phyloP scores from a whole-genome alignment of 1,284 basidiomycete species.

The Pseudozyma hubeiensis region DNA sequence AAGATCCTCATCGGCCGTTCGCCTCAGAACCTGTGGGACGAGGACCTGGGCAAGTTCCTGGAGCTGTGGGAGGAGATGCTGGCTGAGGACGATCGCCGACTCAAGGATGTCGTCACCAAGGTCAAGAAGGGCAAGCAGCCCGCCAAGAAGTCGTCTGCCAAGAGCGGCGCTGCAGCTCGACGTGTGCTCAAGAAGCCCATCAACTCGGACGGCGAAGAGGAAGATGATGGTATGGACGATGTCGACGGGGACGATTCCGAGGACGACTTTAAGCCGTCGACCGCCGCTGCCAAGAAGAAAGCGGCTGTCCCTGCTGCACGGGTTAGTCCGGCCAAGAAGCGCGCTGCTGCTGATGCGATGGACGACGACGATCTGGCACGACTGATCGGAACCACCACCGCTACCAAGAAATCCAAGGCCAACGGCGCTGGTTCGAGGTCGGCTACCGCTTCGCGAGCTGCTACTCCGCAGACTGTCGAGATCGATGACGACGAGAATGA shows the following conservation, averaged over 20 bases:
- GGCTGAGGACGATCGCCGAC: slow-evolving; percentile 73
- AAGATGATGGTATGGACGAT: slow-evolving; percentile 36
- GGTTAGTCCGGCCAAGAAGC: slow-evolving; percentile 31
- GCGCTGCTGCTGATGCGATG: slow-evolving; percentile 37
- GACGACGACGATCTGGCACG: slow-evolving; percentile 46
- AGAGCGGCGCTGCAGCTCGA: slow-evolving; percentile 72
- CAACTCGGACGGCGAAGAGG: slow-evolving; percentile 74
- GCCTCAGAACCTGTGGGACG: slow-evolving; percentile 89
- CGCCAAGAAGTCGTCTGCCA: slow-evolving; percentile 77
- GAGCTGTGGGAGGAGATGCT: slow-evolving; percentile 81
- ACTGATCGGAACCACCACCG: slow-evolving; percentile 23
- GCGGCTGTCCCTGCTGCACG: slow-evolving; percentile 28
- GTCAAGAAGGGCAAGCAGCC: slow-evolving; percentile 73
- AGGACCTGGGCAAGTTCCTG: slow-evolving; percentile 86
- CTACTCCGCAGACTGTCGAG: slow-evolving; percentile 37
- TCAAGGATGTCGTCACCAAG: slow-evolving; percentile 71
- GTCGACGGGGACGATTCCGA: slow-evolving; percentile 48
- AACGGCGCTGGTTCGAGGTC: slow-evolving; percentile 22
- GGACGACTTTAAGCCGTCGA: slow-evolving; percentile 53
- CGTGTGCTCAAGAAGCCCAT: slow-evolving; percentile 71
- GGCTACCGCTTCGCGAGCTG: slow-evolving; percentile 31
- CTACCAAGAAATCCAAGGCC: slow-evolving; percentile 32
- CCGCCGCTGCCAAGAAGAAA: slow-evolving; percentile 37
- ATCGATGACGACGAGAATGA: slow-evolving; percentile 17
- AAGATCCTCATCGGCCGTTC: slow-evolving; percentile 81